Percentiles rank a stretch among this genome's conserved stretches.
Evolutionary conservation across 148 eudicot genomes (phyloP).

Genomic region (Rhododendron molle): DNA sequence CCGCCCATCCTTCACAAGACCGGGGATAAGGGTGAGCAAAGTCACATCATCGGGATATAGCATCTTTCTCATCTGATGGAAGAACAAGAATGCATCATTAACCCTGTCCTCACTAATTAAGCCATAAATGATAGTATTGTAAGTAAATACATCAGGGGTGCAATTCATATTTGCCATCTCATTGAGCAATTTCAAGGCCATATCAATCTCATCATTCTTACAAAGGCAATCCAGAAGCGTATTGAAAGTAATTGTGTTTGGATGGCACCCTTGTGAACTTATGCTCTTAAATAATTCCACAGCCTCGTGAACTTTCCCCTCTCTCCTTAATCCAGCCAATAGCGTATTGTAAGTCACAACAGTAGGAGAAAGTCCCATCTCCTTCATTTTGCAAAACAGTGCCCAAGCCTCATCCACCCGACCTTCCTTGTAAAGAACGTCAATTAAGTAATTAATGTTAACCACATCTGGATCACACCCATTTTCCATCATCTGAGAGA

Average conservation of each 20-base stretch:
- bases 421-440: constrained; percentile 73
- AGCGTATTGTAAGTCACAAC: constrained; percentile 91
- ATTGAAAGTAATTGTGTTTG: constrained; percentile 75
- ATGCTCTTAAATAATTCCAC: constrained; percentile 57
- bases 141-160: constrained; percentile 77
- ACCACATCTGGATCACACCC: constrained; percentile 74
- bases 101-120: constrained; percentile 52
- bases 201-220: constrained; percentile 66
- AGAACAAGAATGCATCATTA: constrained; percentile 69
- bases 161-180: constrained; percentile 64
- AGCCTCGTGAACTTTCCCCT: constrained; percentile 73
- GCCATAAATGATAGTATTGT: constrained; percentile 76
- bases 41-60: constrained; percentile 71
- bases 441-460: constrained; percentile 79
- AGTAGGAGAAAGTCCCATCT: constrained; percentile 68
- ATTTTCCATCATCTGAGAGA: constrained; percentile 57
- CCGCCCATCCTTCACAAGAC: constrained; percentile 54
- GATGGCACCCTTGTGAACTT: constrained; percentile 48
- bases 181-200: constrained; percentile 57
- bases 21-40: constrained; percentile 69
- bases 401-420: constrained; percentile 86
- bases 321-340: constrained; percentile 77
- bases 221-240: constrained; percentile 86
- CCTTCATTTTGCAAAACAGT: constrained; percentile 58
- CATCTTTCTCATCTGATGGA: constrained; percentile 80